These are phyloP conservation scores for Solanum appendiculatum DNA, from an alignment of 257 asterid species.

Conservation along the genomic window DNA sequence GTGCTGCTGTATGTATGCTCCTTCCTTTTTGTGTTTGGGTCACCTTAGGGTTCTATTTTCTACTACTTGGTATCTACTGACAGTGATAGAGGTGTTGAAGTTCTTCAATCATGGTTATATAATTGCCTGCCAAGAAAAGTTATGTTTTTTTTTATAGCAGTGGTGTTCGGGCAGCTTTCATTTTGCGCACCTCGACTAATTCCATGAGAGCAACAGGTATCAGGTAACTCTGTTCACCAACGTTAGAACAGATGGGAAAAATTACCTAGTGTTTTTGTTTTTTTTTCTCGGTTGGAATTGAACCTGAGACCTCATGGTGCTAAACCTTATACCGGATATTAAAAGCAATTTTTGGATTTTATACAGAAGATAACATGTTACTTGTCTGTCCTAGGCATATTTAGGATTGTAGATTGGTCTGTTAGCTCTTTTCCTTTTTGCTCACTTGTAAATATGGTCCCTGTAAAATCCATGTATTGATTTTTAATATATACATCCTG, in stretches of 20 bases:
- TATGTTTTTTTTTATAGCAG: not conserved
- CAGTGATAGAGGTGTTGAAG: not conserved
- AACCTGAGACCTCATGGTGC: not conserved
- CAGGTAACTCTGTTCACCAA: not conserved
- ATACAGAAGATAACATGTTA: not conserved
- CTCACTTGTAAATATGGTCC: not conserved
- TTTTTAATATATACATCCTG: not conserved
- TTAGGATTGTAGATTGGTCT: not conserved
- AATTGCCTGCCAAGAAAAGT: not conserved
- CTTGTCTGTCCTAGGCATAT: not conserved
- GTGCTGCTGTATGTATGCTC: not conserved
- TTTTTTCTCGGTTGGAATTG: not conserved
- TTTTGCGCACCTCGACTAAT: not conserved
- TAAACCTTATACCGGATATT: not conserved
- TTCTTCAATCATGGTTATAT: not conserved
- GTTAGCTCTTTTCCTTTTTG: not conserved
- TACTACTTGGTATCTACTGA: not conserved
- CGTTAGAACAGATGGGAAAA: not conserved
- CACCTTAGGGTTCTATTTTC: not conserved
- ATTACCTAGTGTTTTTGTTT: not conserved
- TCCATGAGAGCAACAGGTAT: not conserved
- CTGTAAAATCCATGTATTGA: not conserved
- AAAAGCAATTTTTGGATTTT: not conserved
- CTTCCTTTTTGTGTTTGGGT: not conserved
- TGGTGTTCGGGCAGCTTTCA: not conserved